Conservation (phyloP, 2,329 filamentous ascomycete species). For the Boeremia lycopersici region DNA sequence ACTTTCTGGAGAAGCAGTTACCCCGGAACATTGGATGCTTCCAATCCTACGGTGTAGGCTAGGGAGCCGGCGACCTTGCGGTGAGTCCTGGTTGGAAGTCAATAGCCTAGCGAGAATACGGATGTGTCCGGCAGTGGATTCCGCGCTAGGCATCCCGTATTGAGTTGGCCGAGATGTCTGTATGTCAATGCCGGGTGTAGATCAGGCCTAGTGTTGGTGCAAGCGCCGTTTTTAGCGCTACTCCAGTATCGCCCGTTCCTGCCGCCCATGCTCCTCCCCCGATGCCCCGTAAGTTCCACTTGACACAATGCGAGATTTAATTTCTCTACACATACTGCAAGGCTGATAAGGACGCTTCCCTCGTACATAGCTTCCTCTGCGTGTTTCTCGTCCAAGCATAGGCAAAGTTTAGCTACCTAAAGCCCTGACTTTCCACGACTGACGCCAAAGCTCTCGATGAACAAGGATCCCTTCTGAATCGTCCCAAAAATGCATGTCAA, state of each 20-base stretch:
- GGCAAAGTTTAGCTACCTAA: too few relatives aligned
- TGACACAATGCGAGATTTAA: neutral
- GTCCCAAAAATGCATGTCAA: conserved; percentile 4
- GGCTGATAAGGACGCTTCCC: neutral
- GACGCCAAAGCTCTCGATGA: too few relatives aligned
- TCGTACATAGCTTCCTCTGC: too few relatives aligned
- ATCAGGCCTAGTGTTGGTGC: neutral
- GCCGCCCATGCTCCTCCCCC: neutral
- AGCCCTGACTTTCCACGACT: too few relatives aligned
- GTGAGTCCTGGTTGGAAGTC: neutral
- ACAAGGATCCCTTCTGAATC: neutral
- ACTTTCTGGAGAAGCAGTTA: conserved; percentile 11
- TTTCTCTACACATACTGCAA: neutral
- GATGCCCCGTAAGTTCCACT: neutral
- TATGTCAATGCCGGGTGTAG: neutral
- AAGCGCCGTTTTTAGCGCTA: neutral
- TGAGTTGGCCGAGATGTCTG: neutral
- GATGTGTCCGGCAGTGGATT: neutral
- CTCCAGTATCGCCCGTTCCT: neutral
- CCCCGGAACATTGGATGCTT: neutral
- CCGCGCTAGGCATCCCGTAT: neutral
- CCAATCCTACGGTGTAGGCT: neutral
- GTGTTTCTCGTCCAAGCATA: too few relatives aligned
- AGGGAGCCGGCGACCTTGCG: neutral
- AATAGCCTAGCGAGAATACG: neutral